phyloP scores from a whole-genome alignment of 2,329 filamentous ascomycete genomes.

The Incumbomyces lentus region DNA sequence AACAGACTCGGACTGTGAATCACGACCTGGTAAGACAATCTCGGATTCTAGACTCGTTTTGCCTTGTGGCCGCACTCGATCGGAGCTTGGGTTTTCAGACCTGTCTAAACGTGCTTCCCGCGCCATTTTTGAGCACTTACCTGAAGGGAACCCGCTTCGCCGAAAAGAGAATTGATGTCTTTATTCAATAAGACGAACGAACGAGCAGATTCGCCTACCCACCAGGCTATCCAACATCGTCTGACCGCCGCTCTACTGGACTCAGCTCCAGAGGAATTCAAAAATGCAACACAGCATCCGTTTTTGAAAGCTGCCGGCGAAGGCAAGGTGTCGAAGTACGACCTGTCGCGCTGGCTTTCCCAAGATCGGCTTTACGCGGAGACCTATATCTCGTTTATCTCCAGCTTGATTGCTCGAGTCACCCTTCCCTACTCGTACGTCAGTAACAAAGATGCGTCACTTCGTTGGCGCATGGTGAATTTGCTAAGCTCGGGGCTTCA shows the following conservation, averaged over 20 bases:
- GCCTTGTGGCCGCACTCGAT: too few relatives aligned
- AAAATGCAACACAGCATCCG: slow-evolving; percentile 48
- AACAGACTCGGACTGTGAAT: too few relatives aligned
- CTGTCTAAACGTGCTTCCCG: too few relatives aligned
- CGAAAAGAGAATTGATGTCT: background rate
- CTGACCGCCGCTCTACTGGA: slow-evolving; percentile 14
- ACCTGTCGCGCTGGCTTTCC: slow-evolving; percentile 56
- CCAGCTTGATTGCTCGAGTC: slow-evolving; percentile 53
- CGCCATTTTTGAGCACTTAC: too few relatives aligned
- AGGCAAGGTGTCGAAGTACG: slow-evolving; percentile 47
- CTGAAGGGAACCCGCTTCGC: too few relatives aligned
- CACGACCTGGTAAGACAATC: too few relatives aligned
- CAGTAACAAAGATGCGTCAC: slow-evolving; percentile 24
- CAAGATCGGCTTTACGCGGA: slow-evolving; percentile 64
- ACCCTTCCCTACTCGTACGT: slow-evolving; percentile 41
- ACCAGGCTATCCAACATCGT: background rate
- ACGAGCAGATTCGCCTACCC: background rate
- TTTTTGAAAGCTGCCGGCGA: slow-evolving; percentile 57
- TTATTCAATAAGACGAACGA: background rate
- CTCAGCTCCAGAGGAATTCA: slow-evolving; percentile 9
- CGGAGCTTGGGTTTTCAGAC: too few relatives aligned
- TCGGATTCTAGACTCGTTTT: too few relatives aligned
- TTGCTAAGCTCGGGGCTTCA: slow-evolving; percentile 55
- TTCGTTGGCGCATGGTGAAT: slow-evolving; percentile 49
- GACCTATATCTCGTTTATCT: slow-evolving; percentile 58